Evolutionary conservation across 345 rosid genomes (phyloP), one percentile per base, ranked within the genome.

Genomic region (Sapria himalayana): DNA sequence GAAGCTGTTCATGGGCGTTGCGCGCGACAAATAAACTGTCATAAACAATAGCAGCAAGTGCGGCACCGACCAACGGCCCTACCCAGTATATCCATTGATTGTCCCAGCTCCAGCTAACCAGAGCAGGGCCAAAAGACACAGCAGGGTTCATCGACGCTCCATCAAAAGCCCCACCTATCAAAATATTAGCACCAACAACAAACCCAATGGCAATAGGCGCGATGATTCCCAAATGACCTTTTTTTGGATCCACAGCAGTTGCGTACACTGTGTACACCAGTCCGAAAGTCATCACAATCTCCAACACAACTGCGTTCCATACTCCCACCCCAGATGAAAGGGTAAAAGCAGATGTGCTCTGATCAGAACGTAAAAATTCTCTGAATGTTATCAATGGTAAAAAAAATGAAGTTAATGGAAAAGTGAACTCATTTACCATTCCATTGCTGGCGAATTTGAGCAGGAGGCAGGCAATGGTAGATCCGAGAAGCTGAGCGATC

Each of bases 101-200:
- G 2, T 41, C 45, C 95, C 95, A 84, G 38, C 40, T 55, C 95
- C 95, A 84, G 89, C 89, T 76, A 18, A 84, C 93, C 31, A 84
- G 57, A 0, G 95, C 95, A 7, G 95, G 95, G 21, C 95, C 95
- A 24, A 84, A 84, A 7, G 95, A 76, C 22, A 84, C 95, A 0
- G 95, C 95, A 0, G 95, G 95, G 70, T 84, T 84, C 95, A 84
- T 84, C 5, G 95, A 84, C 13, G 93, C 95, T 33, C 95, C 95
- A n/a, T 68, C 74, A 37, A 84, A 84, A 1, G 79, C 89, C 0
- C 93, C 95, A 25, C 95, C 95, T 0, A 75, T 92, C 51, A 84
- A 63, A 43, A 84, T 79, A 63, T 84, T 84, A 38, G 95, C 95
- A 0, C 85, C 95, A 2, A 84, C 95, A 0, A 84, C 73, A 64